These are phyloP conservation scores for Arctium lappa DNA, from an alignment of 129 eudicot species.

Conservation along the genomic window DNA sequence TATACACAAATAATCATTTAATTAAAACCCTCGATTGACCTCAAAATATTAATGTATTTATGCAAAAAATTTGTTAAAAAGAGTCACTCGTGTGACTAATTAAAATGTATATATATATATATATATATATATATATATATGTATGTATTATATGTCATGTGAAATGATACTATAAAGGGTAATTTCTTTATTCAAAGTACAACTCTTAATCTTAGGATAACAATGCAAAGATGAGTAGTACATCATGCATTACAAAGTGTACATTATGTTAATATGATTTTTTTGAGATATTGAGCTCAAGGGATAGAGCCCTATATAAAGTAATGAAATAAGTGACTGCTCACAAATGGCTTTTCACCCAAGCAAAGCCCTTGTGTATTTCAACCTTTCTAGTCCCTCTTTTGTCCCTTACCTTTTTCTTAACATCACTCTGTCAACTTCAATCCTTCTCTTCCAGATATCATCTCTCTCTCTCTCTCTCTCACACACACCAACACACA, in stretches of 20 bases:
- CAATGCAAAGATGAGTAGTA: background rate
- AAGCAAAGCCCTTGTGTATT: slow-evolving; percentile 42
- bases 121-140: background rate
- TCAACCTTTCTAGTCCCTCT: slow-evolving; percentile 68
- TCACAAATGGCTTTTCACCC: slow-evolving; percentile 61
- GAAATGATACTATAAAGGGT: slow-evolving; percentile 2
- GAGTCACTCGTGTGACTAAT: background rate
- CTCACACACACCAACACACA: slow-evolving; percentile 23
- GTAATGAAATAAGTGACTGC: slow-evolving; percentile 35
- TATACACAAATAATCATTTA: background rate
- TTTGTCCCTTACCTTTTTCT: slow-evolving; percentile 90
- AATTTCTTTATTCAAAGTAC: slow-evolving; percentile 6
- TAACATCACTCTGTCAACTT: slow-evolving; percentile 80
- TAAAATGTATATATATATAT: background rate
- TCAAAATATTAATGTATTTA: too few species aligned
- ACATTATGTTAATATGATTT: background rate
- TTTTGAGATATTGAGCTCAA: background rate
- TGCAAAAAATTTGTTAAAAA: too few species aligned
- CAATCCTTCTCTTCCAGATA: slow-evolving; percentile 99
- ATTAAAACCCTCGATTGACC: too few species aligned
- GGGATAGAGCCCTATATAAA: slow-evolving; percentile 23
- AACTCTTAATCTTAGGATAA: background rate
- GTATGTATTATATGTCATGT: background rate
- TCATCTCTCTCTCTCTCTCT: slow-evolving; percentile 37
- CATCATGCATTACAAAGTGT: slow-evolving; percentile 17